Percentiles rank a stretch among this genome's conserved stretches.
These are phyloP conservation scores for Hirschioporus abietinus DNA, from an alignment of 768 basidiomycete species.

Conservation along the genomic window DNA sequence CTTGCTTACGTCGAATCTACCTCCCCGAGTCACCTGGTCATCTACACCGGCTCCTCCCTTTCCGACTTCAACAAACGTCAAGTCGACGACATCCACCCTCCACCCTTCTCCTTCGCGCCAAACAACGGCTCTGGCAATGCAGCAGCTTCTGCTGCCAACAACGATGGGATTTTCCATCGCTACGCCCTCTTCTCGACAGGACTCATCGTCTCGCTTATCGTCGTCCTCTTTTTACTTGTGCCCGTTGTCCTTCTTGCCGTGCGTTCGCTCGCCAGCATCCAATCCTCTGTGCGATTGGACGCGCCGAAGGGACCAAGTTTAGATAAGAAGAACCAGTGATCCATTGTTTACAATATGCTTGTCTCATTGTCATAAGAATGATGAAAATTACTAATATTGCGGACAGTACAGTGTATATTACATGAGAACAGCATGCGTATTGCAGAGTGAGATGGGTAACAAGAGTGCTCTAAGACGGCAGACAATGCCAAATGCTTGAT, in stretches of 20 bases:
- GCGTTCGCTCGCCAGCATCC: slow-evolving; percentile 65
- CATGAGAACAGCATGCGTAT: slow-evolving; percentile 9
- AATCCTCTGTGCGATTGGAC: slow-evolving; percentile 60
- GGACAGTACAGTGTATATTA: slow-evolving; percentile 15
- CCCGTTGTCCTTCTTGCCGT: slow-evolving; percentile 63
- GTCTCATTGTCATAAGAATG: too few relatives aligned
- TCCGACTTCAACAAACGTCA: slow-evolving; percentile 28
- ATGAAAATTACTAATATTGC: slow-evolving; percentile 12
- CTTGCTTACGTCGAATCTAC: slow-evolving; percentile 42
- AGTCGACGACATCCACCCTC: slow-evolving; percentile 2
- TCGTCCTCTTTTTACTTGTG: slow-evolving; percentile 61
- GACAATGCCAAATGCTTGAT: slow-evolving; percentile 9
- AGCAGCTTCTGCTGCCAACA: slow-evolving; percentile 21
- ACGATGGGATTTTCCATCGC: slow-evolving; percentile 60
- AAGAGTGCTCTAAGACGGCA: slow-evolving; percentile 8
- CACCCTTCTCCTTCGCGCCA: neutral
- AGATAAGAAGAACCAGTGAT: slow-evolving; percentile 74
- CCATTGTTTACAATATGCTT: too few relatives aligned
- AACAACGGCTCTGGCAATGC: slow-evolving; percentile 31
- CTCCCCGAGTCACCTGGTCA: slow-evolving; percentile 59
- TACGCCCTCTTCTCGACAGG: slow-evolving; percentile 78
- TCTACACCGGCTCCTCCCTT: slow-evolving; percentile 52
- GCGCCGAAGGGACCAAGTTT: slow-evolving; percentile 61
- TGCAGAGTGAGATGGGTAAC: slow-evolving; percentile 6
- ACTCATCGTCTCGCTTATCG: slow-evolving; percentile 59